Evolutionary conservation across 805 yeast species (phyloP), one percentile per base, ranked within the genome.

Genomic region (Nakazawaea anatomiae): DNA sequence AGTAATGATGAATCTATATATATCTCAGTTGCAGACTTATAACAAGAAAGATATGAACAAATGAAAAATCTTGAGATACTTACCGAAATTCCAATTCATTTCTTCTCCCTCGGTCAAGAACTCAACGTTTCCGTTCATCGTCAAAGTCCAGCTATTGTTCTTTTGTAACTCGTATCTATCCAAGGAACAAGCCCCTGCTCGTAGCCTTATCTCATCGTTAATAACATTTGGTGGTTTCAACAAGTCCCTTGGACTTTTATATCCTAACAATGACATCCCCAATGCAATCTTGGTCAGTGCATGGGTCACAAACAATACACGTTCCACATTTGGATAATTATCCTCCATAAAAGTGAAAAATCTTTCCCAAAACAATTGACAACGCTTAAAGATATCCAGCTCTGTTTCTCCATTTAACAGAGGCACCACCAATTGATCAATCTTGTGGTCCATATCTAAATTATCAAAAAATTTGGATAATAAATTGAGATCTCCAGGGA

Each of bases 221-320:
- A 67, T 68, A 8, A 81, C 73, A 47, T 72, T 68, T 8, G 73
- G 70, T 2, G 68, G 69, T 29, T 74, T 80, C 40, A 86, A 60
- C 28, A 73, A 67, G 30, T 81, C 87, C 42, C 78, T 74, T 25
- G 79, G 79, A 40, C 72, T 70, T 0, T 62, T 48, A 50, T 75
- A 77, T 0, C 82, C 82, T 59, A 86, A 61, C 12, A 92, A 70
- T 0, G 87, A 76, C 80, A 89, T 80, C 4, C 97, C 97, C 14
- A 92, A 69, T 0, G 95, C 91, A 54, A 90, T 89, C 64, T 89
- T 89, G 5, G 95, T 78, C 3, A 98, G 97, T 1, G 98, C 99
- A 68, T 94, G 98, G 4, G 96, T 83, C 30, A 89, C 83, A n/a
- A 92, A 69, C 27, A 94, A 59, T 6, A 94, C 71, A 0, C 82